Percentiles rank a stretch among this genome's conserved stretches.
Evolutionary conservation across 805 yeast genomes (phyloP).

Genomic region (Nakazawaea wickerhamii): DNA sequence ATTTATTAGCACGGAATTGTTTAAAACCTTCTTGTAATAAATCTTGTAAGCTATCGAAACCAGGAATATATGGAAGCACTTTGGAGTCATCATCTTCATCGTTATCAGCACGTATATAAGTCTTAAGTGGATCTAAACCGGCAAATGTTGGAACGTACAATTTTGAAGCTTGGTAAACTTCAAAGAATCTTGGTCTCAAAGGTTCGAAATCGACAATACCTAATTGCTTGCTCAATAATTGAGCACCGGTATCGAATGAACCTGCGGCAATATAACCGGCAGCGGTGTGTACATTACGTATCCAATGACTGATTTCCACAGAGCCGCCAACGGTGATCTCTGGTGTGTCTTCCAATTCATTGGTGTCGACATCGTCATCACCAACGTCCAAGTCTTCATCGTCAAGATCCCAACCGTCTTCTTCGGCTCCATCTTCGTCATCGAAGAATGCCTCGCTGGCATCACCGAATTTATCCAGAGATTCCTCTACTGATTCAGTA

Average conservation of each 20-base stretch:
- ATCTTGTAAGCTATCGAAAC: slow-evolving; percentile 58
- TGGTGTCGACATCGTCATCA: slow-evolving; percentile 38
- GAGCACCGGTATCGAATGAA: slow-evolving; percentile 93
- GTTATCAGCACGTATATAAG: slow-evolving; percentile 61
- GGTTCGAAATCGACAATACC: slow-evolving; percentile 89
- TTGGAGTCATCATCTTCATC: slow-evolving; percentile 47
- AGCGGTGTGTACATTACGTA: slow-evolving; percentile 81
- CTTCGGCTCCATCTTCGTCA: slow-evolving; percentile 47
- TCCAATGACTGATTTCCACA: slow-evolving; percentile 74
- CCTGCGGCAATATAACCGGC: slow-evolving; percentile 96
- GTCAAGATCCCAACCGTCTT: slow-evolving; percentile 76
- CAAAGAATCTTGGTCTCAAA: slow-evolving; percentile 73
- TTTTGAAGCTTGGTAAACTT: slow-evolving; percentile 78
- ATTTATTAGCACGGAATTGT: slow-evolving; percentile 75
- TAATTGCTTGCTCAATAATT: slow-evolving; percentile 80
- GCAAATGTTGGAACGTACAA: slow-evolving; percentile 68
- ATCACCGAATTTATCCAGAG: slow-evolving; percentile 21
- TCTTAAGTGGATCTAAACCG: slow-evolving; percentile 65
- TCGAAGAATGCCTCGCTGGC: slow-evolving; percentile 33
- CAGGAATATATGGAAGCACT: slow-evolving; percentile 68
- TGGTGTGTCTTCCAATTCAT: slow-evolving; percentile 22
- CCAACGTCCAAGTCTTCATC: slow-evolving; percentile 73
- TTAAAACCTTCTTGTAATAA: slow-evolving; percentile 70
- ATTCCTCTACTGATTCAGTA: slow-evolving; percentile 19
- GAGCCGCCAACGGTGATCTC: slow-evolving; percentile 29